Percentiles rank a stretch among this genome's conserved stretches.
These are phyloP conservation scores for Hirsutella minnesotensis DNA, from an alignment of 2,329 filamentous ascomycete genomes.

Conservation along the genomic window DNA sequence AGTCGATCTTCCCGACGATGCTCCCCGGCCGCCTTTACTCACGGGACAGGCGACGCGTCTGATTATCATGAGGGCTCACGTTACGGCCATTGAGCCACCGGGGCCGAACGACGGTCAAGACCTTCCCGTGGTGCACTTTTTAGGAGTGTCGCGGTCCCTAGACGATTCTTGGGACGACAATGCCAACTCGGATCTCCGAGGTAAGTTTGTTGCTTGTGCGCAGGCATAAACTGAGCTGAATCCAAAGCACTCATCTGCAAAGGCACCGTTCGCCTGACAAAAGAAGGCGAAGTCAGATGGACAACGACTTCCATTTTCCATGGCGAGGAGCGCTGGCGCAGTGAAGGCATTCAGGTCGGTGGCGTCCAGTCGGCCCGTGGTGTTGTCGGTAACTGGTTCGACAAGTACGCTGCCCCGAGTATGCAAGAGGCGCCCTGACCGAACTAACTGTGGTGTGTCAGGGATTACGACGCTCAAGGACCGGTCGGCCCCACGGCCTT, in stretches of 20 bases:
- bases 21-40: conserved; percentile 40
- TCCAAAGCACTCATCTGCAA: conserved; percentile 12
- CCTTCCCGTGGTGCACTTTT: conserved; percentile 57
- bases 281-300: conserved; percentile 63
- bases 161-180: conserved; percentile 58
- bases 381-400: conserved; percentile 68
- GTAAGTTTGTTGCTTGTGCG: conserved; percentile 25
- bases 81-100: conserved; percentile 48
- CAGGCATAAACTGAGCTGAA: conserved; percentile 7
- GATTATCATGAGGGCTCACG: conserved; percentile 54
- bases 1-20: conserved; percentile 25
- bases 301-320: conserved; percentile 52
- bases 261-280: conserved; percentile 54
- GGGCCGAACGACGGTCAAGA: conserved; percentile 43
- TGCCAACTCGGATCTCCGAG: conserved; percentile 53
- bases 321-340: conserved; percentile 62
- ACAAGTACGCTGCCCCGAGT: conserved; percentile 37
- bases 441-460: conserved; percentile 11
- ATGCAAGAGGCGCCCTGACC: neutral
- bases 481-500: conserved; percentile 66
- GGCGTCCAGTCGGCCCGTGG: conserved; percentile 53
- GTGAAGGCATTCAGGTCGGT: conserved; percentile 64
- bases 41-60: conserved; percentile 57
- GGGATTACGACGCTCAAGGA: conserved; percentile 54
- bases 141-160: conserved; percentile 47